phyloP scores from a whole-genome alignment of 768 basidiomycete genomes.

The Leccinum ochraceum region DNA sequence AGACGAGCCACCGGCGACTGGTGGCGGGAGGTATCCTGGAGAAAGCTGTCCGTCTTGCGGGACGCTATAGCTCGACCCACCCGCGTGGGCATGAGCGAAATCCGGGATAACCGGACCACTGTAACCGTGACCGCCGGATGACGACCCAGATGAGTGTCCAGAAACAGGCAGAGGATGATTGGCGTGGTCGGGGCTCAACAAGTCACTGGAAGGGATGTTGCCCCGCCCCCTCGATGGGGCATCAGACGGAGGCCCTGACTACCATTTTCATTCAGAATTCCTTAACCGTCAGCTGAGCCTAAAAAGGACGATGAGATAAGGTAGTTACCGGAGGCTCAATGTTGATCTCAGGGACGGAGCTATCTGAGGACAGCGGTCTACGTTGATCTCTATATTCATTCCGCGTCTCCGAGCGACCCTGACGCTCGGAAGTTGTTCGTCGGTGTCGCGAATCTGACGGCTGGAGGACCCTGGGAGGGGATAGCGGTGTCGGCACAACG shows the following conservation, averaged over 20 bases:
- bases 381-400: constrained; percentile 22
- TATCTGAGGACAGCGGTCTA: constrained; percentile 33
- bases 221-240: constrained; percentile 32
- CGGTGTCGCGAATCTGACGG: constrained; percentile 18
- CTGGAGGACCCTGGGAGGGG: constrained; percentile 23
- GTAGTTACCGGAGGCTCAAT: constrained; percentile 33
- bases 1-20: constrained; percentile 2
- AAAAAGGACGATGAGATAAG: constrained; percentile 8
- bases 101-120: constrained; percentile 16
- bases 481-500: constrained; percentile 29
- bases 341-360: constrained; percentile 36
- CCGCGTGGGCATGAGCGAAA: constrained; percentile 10
- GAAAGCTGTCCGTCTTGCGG: constrained; percentile 14
- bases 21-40: constrained; percentile 11
- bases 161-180: constrained; percentile 30
- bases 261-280: constrained; percentile 6
- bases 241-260: constrained; percentile 36
- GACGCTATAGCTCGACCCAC: constrained; percentile 17
- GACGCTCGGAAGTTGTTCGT: constrained; percentile 25
- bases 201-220: constrained; percentile 9
- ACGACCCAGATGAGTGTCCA: constrained; percentile 7
- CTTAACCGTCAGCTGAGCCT: constrained; percentile 16
- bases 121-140: constrained; percentile 14
- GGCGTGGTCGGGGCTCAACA: constrained; percentile 36
- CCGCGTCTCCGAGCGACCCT: constrained; percentile 24